Percentiles rank a stretch among this genome's conserved stretches.
These are phyloP conservation scores for Tricholoma hemisulphureum DNA, from an alignment of 768 basidiomycete genomes.

Conservation along the genomic window DNA sequence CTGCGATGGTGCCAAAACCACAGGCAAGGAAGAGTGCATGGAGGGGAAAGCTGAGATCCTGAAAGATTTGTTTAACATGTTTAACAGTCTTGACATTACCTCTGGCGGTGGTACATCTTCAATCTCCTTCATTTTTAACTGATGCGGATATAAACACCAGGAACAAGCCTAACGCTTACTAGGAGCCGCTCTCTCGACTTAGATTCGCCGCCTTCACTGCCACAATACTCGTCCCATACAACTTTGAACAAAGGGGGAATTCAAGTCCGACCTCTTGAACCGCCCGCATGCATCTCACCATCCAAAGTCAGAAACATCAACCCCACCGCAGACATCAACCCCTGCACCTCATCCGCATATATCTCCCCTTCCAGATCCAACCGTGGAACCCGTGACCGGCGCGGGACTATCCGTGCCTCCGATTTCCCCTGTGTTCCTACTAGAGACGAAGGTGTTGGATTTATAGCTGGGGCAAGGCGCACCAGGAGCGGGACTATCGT, in stretches of 20 bases:
- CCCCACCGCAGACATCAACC: not conserved
- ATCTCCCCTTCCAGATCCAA: too few species aligned
- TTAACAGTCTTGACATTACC: constrained; percentile 16
- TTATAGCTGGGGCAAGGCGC: constrained; percentile 30
- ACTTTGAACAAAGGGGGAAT: not conserved
- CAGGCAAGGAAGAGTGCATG: not conserved
- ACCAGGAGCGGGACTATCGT: constrained; percentile 52
- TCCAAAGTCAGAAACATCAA: constrained; percentile 1
- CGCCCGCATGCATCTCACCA: constrained; percentile 15
- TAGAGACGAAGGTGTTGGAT: not conserved
- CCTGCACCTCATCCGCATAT: too few species aligned
- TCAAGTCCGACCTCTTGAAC: constrained; percentile 6
- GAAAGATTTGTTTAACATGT: constrained; percentile 18
- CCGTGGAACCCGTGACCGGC: constrained; percentile 34
- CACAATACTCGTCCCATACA: not conserved
- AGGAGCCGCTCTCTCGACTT: constrained; percentile 14
- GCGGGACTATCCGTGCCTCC: constrained; percentile 52
- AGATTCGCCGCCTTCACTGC: constrained; percentile 1
- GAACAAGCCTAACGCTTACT: not conserved
- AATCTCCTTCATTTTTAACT: not conserved
- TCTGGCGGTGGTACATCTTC: constrained; percentile 5
- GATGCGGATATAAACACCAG: constrained; percentile 3
- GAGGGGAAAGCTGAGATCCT: constrained; percentile 1
- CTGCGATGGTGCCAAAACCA: not conserved
- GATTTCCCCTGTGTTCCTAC: constrained; percentile 28